phyloP scores from a whole-genome alignment of 495 filamentous ascomycete genomes.

The Amniculicola lignicola region DNA sequence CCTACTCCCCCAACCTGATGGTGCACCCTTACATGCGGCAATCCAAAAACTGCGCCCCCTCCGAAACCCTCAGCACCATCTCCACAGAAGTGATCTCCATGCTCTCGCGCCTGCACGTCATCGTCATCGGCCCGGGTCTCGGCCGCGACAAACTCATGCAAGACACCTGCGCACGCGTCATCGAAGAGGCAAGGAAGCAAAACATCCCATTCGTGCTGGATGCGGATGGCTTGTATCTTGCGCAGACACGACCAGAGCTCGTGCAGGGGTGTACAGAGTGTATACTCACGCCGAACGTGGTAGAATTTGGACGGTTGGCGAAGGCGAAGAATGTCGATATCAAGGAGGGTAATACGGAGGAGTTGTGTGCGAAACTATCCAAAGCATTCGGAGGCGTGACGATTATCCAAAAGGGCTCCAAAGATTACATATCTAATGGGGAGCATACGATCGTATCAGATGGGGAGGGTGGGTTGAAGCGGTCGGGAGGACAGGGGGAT shows the following conservation, averaged over 20 bases:
- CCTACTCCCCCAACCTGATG: slow-evolving; percentile 98
- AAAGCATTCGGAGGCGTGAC: slow-evolving; percentile 81
- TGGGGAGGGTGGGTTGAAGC: slow-evolving; percentile 75
- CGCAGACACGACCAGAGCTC: slow-evolving; percentile 70
- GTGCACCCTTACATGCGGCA: slow-evolving; percentile 95
- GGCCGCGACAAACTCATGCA: slow-evolving; percentile 89
- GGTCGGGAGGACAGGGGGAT: slow-evolving; percentile 92
- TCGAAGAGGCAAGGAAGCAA: slow-evolving; percentile 70
- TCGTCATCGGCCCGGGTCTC: slow-evolving; percentile 91
- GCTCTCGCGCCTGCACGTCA: slow-evolving; percentile 80
- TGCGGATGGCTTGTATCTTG: slow-evolving; percentile 80
- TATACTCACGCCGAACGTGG: slow-evolving; percentile 90
- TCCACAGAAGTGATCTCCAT: slow-evolving; percentile 72
- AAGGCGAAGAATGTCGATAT: slow-evolving; percentile 64
- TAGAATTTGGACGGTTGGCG: slow-evolving; percentile 83
- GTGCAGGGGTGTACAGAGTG: slow-evolving; percentile 78
- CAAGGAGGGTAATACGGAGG: slow-evolving; percentile 49
- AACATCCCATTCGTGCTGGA: slow-evolving; percentile 84
- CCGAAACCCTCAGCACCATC: slow-evolving; percentile 51
- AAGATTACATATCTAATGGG: slow-evolving; percentile 84
- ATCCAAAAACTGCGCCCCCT: slow-evolving; percentile 46
- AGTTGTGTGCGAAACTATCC: slow-evolving; percentile 69
- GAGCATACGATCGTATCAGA: slow-evolving; percentile 69
- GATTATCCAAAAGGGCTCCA: slow-evolving; percentile 83
- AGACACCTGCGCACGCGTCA: slow-evolving; percentile 74